Evolutionary conservation across 225 moss, liverwort and hornwort species (phyloP).

Genomic region (Sphagnum contortum): DNA sequence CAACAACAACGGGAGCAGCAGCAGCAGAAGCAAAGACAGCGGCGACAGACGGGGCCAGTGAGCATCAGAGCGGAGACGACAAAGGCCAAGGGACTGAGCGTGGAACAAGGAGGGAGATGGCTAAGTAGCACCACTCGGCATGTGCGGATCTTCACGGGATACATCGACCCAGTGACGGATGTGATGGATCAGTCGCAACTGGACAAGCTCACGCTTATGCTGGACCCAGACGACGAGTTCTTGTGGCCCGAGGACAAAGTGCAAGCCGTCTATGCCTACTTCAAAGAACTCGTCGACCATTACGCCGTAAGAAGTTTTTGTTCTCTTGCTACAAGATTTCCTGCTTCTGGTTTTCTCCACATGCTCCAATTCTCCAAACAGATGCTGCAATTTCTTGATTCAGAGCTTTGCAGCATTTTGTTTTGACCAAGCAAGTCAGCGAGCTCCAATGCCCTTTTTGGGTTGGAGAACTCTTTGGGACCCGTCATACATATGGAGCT

Average conservation of each 20-base stretch:
- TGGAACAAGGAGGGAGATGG: slow-evolving; percentile 77
- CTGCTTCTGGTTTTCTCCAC: background rate
- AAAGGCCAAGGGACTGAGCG: slow-evolving; percentile 45
- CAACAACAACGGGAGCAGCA: no score
- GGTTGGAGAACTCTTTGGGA: no score
- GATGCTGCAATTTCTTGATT: no score
- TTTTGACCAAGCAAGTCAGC: no score
- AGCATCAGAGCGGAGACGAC: slow-evolving; percentile 40
- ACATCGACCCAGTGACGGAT: slow-evolving; percentile 55
- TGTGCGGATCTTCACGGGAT: slow-evolving; percentile 72
- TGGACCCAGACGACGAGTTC: slow-evolving; percentile 93
- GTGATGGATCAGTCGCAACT: slow-evolving; percentile 81
- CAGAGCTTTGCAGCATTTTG: no score
- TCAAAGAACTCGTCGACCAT: slow-evolving; percentile 61
- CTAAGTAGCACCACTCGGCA: slow-evolving; percentile 92
- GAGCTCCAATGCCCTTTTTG: no score
- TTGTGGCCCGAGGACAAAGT: slow-evolving; percentile 77
- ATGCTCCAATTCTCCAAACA: no score
- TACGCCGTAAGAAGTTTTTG: slow-evolving; percentile 53
- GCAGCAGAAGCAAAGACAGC: background rate
- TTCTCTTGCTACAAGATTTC: background rate
- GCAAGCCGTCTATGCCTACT: slow-evolving; percentile 58
- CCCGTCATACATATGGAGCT: no score
- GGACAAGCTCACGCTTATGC: slow-evolving; percentile 92
- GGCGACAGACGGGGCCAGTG: slow-evolving; percentile 15